Evolutionary conservation across 2,329 filamentous ascomycete species (phyloP).

Genomic region (Plenodomus biglobosus): DNA sequence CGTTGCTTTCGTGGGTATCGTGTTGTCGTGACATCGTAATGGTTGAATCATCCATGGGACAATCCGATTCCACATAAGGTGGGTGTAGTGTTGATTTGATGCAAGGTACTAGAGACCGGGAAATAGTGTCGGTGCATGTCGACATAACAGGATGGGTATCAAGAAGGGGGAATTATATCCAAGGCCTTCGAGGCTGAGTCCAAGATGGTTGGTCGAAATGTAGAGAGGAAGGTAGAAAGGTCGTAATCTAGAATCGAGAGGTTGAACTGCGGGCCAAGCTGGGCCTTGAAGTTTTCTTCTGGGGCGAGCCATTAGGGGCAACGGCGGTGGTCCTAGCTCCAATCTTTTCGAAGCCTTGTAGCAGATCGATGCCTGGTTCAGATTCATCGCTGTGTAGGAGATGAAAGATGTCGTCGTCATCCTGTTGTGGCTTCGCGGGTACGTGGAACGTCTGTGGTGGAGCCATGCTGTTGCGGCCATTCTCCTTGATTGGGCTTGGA

Average conservation of each 20-base stretch:
- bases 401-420: constrained; percentile 59
- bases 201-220: constrained; percentile 5
- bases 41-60: constrained; percentile 22
- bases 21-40: constrained; percentile 42
- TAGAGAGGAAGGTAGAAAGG: constrained; percentile 2
- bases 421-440: constrained; percentile 29
- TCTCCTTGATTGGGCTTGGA: constrained; percentile 24
- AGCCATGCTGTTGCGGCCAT: constrained; percentile 22
- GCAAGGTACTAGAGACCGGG: constrained; percentile 9
- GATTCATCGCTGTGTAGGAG: constrained; percentile 62
- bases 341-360: constrained; percentile 76
- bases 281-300: constrained; percentile 33
- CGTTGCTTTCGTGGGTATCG: constrained; percentile 41
- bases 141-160: constrained; percentile 19
- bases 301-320: constrained; percentile 40
- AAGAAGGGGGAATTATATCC: constrained; percentile 11
- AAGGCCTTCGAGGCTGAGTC: constrained; percentile 2
- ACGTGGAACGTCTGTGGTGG: constrained; percentile 37
- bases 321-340: constrained; percentile 48
- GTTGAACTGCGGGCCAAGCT: constrained; percentile 36
- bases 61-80: constrained; percentile 17
- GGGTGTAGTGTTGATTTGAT: constrained; percentile 11
- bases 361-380: constrained; percentile 67
- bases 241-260: constrained; percentile 33
- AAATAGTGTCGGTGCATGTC: constrained; percentile 14